phyloP scores from a whole-genome alignment of 805 yeast species.

The Kodamaea fukazawae region DNA sequence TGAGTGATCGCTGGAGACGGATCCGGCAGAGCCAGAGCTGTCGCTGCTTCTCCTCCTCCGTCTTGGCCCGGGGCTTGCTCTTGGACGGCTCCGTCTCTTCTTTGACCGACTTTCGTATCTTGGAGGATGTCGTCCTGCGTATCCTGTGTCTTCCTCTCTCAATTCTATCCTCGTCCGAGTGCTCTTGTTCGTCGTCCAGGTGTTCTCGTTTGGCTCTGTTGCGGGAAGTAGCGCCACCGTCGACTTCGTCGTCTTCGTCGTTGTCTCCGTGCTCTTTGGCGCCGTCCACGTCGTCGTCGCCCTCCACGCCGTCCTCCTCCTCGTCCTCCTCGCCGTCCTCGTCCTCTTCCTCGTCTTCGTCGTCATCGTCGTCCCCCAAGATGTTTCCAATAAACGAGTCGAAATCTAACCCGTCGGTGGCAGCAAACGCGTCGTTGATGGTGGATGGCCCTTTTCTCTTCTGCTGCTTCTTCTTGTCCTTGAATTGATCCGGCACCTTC shows the following conservation, averaged over 20 bases:
- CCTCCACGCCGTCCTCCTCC: conserved; percentile 15
- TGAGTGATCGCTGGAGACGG: conserved; percentile 46
- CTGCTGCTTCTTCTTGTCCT: conserved; percentile 20
- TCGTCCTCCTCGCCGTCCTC: conserved; percentile 15
- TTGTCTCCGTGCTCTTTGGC: conserved; percentile 13
- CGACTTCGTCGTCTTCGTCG: conserved; percentile 6
- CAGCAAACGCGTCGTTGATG: conserved; percentile 37
- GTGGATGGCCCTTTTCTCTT: conserved; percentile 26
- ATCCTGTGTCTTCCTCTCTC: conserved; percentile 5
- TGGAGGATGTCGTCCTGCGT: conserved; percentile 4
- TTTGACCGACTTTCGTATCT: conserved; percentile 4
- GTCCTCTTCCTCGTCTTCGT: conserved; percentile 23
- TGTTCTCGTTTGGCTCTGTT: too few relatives aligned
- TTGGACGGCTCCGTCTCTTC: neutral
- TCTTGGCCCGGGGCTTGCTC: conserved; percentile 15
- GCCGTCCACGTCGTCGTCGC: conserved; percentile 14
- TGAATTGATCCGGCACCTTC: conserved; percentile 26
- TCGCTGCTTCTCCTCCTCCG: conserved; percentile 42
- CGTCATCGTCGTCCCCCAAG: conserved; percentile 19
- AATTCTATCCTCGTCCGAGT: neutral
- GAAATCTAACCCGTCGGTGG: conserved; percentile 36
- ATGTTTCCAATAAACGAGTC: conserved; percentile 35
- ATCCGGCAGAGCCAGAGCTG: conserved; percentile 49
- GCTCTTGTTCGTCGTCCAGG: conserved; percentile 2
- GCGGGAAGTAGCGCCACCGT: too few relatives aligned